Percentiles rank a stretch among this genome's conserved stretches.
phyloP scores from a whole-genome alignment of 495 filamentous ascomycete species.

The Hypoxylon fragiforme region DNA sequence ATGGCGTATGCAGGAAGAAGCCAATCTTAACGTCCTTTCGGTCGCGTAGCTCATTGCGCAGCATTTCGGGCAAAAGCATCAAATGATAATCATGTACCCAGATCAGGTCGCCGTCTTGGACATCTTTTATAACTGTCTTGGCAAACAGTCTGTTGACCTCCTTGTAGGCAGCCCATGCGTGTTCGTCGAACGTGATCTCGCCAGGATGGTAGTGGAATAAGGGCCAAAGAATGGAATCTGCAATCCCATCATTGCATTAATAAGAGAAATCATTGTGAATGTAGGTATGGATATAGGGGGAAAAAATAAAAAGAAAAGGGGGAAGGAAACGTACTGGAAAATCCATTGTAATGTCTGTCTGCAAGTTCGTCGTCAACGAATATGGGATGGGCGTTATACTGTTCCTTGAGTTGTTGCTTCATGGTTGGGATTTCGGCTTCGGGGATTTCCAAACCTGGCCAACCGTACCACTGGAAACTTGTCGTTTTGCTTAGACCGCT shows the following conservation, averaged over 20 bases:
- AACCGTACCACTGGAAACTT: constrained; percentile 96
- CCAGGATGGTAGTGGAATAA: constrained; percentile 95
- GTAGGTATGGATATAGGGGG: neutral
- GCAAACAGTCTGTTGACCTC: constrained; percentile 88
- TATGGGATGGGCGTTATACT: constrained; percentile 74
- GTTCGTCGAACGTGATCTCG: constrained; percentile 88
- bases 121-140: constrained; percentile 69
- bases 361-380: constrained; percentile 79
- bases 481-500: constrained; percentile 88
- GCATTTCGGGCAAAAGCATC: constrained; percentile 85
- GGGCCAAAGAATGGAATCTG: constrained; percentile 94
- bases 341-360: constrained; percentile 83
- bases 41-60: constrained; percentile 72
- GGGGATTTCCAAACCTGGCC: constrained; percentile 87
- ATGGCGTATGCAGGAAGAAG: constrained; percentile 94
- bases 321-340: constrained; percentile 67
- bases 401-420: constrained; percentile 68
- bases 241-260: no score
- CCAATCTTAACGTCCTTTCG: constrained; percentile 87
- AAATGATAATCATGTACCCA: constrained; percentile 98
- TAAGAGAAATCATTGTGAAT: no score
- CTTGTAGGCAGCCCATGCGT: constrained; percentile 81
- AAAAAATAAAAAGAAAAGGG: neutral
- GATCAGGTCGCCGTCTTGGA: constrained; percentile 78
- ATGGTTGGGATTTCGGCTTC: constrained; percentile 68